Base-by-base conservation (phyloP, 169 alveolate genomes). In the Plasmodium yoelii region DNA sequence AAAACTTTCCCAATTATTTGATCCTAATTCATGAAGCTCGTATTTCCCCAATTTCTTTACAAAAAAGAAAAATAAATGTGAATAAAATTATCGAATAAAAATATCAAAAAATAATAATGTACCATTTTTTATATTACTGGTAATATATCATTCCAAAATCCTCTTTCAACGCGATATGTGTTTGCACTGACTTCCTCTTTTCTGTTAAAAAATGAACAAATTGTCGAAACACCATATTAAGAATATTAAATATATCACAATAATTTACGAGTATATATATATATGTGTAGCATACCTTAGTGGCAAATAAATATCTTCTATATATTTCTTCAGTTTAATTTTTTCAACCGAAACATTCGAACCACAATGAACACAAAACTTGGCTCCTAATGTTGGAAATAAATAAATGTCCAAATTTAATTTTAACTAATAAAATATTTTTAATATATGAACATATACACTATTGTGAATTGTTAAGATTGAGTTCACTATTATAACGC, bases 261-360 rank as follows among this genome's bases (percentile, higher is more conserved):
- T 5, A 34, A 3, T 5, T 34, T 34, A 34, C 42, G 42, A 65
- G 22, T 51, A 71, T 73, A n/a, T 13, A 65, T 47, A 10, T n/a
- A 39, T 42, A 44, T 39, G 13, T 19, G 28, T 71, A 18, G 15
- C 64, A 13, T 46, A 72, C 87, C 91, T 70, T 39, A 70, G 24
- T 4, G 91, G 91, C 63, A 84, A 67, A 56, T 84, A 84, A 26
- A 84, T 84, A 24, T 84, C 91, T 65, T 84, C 87, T 84, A 84
- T 72, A 57, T 71, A 84, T 42, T 84, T 84, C 51, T 72, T 84
- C 19, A 84, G 55, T 69, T 70, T 84, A 55, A 84, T 84, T 84
- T 61, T 72, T 56, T 84, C 75, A 12, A 71, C 87, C 10, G 73
- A 59, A n/a, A 70, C 86, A 24, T 70, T 70, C 22, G 91, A 67